Conservation (phyloP, 495 filamentous ascomycete species). For the Bacidia rubella region DNA sequence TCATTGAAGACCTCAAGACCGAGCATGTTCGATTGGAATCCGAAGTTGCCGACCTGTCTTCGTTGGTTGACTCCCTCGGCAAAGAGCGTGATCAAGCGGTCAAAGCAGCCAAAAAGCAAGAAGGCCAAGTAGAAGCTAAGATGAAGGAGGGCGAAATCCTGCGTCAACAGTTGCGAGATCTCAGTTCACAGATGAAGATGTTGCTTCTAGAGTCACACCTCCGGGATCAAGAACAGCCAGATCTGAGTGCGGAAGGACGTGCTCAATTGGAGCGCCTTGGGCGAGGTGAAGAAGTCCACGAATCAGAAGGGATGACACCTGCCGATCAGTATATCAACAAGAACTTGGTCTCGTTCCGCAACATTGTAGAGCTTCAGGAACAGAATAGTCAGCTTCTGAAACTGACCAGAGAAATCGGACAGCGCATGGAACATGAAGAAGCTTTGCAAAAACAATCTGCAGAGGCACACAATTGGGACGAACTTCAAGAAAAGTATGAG, state of each 20-base stretch:
- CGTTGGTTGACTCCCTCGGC: slow-evolving; percentile 42
- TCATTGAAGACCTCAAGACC: slow-evolving; percentile 44
- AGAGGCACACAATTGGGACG: slow-evolving; percentile 56
- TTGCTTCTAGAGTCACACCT: slow-evolving; percentile 71
- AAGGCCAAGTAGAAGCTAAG: slow-evolving; percentile 54
- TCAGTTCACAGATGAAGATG: slow-evolving; percentile 78
- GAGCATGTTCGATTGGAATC: slow-evolving; percentile 41
- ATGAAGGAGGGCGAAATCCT: slow-evolving; percentile 65
- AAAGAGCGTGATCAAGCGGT: slow-evolving; percentile 42
- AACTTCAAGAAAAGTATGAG: slow-evolving; percentile 50
- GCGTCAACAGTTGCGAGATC: slow-evolving; percentile 77
- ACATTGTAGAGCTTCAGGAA: slow-evolving; percentile 71
- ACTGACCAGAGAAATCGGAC: slow-evolving; percentile 67
- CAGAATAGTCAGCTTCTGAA: slow-evolving; percentile 75
- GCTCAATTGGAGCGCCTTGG: slow-evolving; percentile 58
- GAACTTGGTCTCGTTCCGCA: slow-evolving; percentile 67
- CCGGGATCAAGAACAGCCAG: slow-evolving; percentile 61
- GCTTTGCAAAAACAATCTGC: slow-evolving; percentile 54
- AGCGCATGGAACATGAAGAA: slow-evolving; percentile 84
- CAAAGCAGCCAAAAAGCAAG: slow-evolving; percentile 55
- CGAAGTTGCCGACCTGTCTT: slow-evolving; percentile 71
- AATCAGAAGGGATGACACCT: slow-evolving; percentile 44
- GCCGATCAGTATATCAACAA: slow-evolving; percentile 80
- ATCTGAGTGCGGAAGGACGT: slow-evolving; percentile 50
- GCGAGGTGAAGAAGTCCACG: slow-evolving; percentile 41